Conservation (phyloP, 345 rosid genomes). For the Hibiscus syriacus region DNA sequence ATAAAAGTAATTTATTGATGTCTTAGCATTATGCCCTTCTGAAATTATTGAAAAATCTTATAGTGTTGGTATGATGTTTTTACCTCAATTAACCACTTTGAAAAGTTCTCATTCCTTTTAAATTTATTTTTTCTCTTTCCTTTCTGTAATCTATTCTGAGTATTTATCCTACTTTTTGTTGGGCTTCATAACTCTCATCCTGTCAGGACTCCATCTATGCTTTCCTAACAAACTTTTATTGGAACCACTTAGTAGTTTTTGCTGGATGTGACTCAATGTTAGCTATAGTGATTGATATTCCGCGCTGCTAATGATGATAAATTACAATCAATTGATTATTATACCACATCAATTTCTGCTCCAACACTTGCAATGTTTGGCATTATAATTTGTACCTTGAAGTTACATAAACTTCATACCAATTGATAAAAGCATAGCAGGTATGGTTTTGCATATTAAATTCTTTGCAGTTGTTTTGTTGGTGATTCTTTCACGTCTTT, state of each 20-base stretch:
- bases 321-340: neutral
- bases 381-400: neutral
- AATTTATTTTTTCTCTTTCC: neutral
- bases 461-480: neutral
- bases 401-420: too few species aligned
- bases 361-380: neutral
- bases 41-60: neutral
- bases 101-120: neutral
- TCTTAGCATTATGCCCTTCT: neutral
- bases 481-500: neutral
- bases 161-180: neutral
- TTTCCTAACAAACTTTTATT: neutral
- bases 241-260: slow-evolving; percentile 11
- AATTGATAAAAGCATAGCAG: neutral
- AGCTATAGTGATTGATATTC: neutral
- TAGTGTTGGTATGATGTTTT: neutral
- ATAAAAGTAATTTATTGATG: neutral
- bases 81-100: neutral
- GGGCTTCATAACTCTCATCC: neutral
- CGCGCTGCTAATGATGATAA: neutral
- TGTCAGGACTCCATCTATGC: neutral
- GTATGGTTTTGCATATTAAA: neutral
- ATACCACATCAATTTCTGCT: neutral
- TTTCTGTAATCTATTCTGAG: neutral
- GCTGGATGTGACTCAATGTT: neutral